phyloP scores from a whole-genome alignment of 2,329 filamentous ascomycete genomes.

The Zymoseptoria brevis region DNA sequence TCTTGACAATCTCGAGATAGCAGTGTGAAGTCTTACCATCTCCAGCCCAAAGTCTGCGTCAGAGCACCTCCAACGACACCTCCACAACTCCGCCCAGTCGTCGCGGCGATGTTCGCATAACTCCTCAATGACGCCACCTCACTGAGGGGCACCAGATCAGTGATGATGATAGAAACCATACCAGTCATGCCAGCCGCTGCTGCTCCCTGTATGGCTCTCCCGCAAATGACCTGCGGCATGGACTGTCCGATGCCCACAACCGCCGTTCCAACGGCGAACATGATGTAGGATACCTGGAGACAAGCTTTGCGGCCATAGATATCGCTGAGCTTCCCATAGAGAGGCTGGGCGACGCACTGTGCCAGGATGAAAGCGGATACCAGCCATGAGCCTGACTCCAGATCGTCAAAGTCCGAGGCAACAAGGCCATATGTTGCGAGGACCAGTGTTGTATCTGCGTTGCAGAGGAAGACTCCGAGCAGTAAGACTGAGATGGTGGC shows the following conservation, averaged over 20 bases:
- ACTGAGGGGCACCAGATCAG: constrained; percentile 42
- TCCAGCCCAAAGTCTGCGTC: constrained; percentile 57
- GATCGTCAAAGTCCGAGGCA: constrained; percentile 38
- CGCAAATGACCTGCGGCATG: constrained; percentile 35
- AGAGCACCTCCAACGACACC: constrained; percentile 53
- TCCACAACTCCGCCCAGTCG: constrained; percentile 43
- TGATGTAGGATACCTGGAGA: constrained; percentile 33
- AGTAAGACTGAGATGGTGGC: constrained; percentile 26
- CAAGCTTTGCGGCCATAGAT: constrained; percentile 38
- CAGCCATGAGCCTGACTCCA: constrained; percentile 38
- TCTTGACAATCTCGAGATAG: neutral
- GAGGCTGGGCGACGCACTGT: constrained; percentile 33
- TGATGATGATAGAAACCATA: constrained; percentile 42
- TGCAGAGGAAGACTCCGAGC: constrained; percentile 56
- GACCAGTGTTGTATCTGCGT: constrained; percentile 56
- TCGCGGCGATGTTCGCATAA: constrained; percentile 46
- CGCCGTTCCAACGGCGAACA: constrained; percentile 37
- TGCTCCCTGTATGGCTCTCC: constrained; percentile 35
- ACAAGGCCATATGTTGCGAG: constrained; percentile 57
- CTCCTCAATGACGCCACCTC: constrained; percentile 43
- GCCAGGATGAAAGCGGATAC: constrained; percentile 39
- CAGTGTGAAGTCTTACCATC: constrained; percentile 42
- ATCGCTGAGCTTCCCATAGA: constrained; percentile 41
- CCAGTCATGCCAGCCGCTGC: constrained; percentile 40
- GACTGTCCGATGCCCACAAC: constrained; percentile 32